phyloP scores from a whole-genome alignment of 768 basidiomycete species.

The Podaxis carcinomalis region DNA sequence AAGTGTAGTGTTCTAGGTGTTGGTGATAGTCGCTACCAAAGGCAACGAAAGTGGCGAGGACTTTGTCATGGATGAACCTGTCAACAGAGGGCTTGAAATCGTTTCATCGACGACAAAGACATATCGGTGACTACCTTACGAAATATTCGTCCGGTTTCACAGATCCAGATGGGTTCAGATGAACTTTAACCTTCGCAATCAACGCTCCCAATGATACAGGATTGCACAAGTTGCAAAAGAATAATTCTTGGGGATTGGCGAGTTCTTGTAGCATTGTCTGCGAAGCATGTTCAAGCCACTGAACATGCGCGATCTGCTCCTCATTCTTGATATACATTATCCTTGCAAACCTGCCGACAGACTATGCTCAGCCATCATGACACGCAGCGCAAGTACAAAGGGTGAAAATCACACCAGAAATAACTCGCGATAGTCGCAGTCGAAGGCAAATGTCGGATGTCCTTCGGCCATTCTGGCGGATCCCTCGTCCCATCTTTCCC shows the following conservation, averaged over 20 bases:
- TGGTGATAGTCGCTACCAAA: conserved; percentile 23
- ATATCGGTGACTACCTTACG: background rate
- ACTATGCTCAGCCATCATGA: background rate
- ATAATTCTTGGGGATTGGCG: conserved; percentile 61
- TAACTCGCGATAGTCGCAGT: conserved; percentile 46
- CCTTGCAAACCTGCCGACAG: conserved; percentile 55
- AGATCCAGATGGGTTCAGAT: conserved; percentile 20
- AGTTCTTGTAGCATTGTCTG: conserved; percentile 59
- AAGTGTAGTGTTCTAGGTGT: conserved; percentile 20
- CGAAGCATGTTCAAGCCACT: conserved; percentile 72
- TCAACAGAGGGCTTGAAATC: background rate
- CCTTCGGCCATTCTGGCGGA: conserved; percentile 24
- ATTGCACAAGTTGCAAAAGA: conserved; percentile 53
- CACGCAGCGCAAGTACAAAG: background rate
- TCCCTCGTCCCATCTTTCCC: conserved; percentile 22
- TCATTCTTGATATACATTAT: conserved; percentile 50
- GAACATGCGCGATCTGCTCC: conserved; percentile 50
- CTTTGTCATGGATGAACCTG: conserved; percentile 50
- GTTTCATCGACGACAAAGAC: background rate
- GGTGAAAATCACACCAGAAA: conserved; percentile 50
- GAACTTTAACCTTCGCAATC: conserved; percentile 44
- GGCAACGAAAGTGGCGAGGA: conserved; percentile 41
- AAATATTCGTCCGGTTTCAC: conserved; percentile 15
- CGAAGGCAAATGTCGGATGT: conserved; percentile 28
- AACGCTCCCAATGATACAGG: conserved; percentile 33